Conservation (phyloP, 1,284 basidiomycete genomes). For the Cryptococcus wingfieldii region DNA sequence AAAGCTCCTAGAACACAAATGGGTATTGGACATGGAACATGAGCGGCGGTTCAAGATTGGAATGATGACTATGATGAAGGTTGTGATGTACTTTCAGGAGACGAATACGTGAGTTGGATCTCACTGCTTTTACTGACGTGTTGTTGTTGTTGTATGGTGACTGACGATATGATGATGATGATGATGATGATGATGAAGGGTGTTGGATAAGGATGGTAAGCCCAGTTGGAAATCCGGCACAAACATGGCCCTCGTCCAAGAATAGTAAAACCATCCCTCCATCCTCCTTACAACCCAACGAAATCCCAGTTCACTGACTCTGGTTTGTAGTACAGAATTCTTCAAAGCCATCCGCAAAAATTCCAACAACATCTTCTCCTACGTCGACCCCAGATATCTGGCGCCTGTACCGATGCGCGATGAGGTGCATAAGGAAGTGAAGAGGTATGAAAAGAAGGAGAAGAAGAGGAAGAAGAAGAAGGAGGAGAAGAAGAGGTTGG, state of each 20-base stretch:
- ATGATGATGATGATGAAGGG: neutral
- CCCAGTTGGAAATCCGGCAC: constrained; percentile 4
- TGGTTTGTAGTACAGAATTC: constrained; percentile 10
- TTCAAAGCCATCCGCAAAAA: constrained; percentile 19
- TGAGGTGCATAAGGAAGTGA: constrained; percentile 8
- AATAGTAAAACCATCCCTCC: constrained; percentile 7
- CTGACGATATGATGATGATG: neutral
- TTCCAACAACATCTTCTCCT: constrained; percentile 13
- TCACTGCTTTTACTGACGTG: neutral
- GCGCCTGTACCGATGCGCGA: constrained; percentile 11
- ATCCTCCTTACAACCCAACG: neutral
- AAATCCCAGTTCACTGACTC: no score
- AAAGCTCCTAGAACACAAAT: constrained; percentile 22
- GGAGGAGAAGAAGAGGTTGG: neutral
- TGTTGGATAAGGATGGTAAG: neutral
- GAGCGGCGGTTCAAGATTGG: constrained; percentile 27
- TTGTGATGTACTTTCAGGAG: constrained; percentile 17
- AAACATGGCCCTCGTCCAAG: neutral
- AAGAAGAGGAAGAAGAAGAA: neutral
- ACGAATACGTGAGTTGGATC: constrained; percentile 13
- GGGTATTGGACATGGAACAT: constrained; percentile 29
- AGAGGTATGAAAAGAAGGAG: constrained; percentile 7
- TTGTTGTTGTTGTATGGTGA: no score
- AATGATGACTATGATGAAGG: constrained; percentile 19
- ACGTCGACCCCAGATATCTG: constrained; percentile 4